Conservation (phyloP, 1,284 basidiomycete species). For the Ustilago shanxiensis region DNA sequence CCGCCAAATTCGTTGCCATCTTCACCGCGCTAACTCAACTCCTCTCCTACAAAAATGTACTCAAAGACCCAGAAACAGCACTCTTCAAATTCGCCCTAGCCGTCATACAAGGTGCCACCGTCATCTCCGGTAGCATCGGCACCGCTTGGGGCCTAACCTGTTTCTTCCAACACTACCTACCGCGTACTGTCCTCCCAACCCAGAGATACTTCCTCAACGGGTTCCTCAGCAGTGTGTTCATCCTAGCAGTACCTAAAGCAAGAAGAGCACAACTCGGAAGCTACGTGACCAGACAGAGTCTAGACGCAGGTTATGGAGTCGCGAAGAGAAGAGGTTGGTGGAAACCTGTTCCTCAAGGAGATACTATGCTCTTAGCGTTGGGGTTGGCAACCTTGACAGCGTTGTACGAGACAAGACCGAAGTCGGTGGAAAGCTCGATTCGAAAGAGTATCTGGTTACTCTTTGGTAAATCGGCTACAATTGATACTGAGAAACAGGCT, state of each 20-base stretch:
- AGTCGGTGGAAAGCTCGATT: slow-evolving; percentile 25
- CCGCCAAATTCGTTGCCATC: slow-evolving; percentile 55
- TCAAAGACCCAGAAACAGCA: slow-evolving; percentile 61
- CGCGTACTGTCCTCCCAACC: slow-evolving; percentile 49
- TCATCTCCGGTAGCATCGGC: slow-evolving; percentile 60
- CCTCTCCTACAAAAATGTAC: slow-evolving; percentile 35
- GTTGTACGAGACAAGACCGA: slow-evolving; percentile 50
- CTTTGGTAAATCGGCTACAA: slow-evolving; percentile 21
- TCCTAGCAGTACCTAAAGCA: slow-evolving; percentile 50
- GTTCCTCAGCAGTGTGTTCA: slow-evolving; percentile 56
- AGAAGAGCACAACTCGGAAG: slow-evolving; percentile 50
- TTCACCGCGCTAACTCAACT: slow-evolving; percentile 47
- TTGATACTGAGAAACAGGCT: slow-evolving; percentile 31
- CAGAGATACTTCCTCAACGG: slow-evolving; percentile 60
- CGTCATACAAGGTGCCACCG: slow-evolving; percentile 61
- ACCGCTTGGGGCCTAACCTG: slow-evolving; percentile 62
- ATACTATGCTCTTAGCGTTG: slow-evolving; percentile 46
- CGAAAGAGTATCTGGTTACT: slow-evolving; percentile 19
- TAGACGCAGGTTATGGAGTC: slow-evolving; percentile 39
- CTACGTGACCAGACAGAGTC: slow-evolving; percentile 43
- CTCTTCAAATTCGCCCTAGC: slow-evolving; percentile 56
- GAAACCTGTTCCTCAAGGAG: slow-evolving; percentile 28
- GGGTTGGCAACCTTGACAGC: slow-evolving; percentile 47
- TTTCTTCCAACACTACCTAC: slow-evolving; percentile 63
- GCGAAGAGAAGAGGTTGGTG: slow-evolving; percentile 41